Conservation (phyloP, 2,329 filamentous ascomycete genomes). For the Neonectria sp. region DNA sequence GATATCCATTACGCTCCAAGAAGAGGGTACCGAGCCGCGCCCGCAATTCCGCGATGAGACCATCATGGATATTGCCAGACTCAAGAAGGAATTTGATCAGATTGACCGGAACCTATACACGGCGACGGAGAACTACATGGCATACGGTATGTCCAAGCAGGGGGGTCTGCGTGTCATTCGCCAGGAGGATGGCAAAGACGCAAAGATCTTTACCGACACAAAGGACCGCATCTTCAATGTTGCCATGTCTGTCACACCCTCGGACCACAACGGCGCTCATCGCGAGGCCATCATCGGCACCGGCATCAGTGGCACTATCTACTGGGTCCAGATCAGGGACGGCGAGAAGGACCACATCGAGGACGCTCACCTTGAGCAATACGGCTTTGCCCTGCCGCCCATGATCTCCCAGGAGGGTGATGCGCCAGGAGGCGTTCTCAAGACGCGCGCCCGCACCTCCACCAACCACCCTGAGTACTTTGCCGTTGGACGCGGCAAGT, state of each 20-base stretch:
- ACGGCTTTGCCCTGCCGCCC: conserved; percentile 91
- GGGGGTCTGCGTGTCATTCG: conserved; percentile 94
- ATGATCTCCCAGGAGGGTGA: conserved; percentile 90
- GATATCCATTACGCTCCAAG: conserved; percentile 86
- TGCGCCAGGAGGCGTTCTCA: conserved; percentile 90
- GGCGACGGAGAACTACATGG: conserved; percentile 91
- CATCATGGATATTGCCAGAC: conserved; percentile 91
- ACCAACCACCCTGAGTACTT: conserved; percentile 94
- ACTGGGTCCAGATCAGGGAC: conserved; percentile 89
- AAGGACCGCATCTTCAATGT: conserved; percentile 97
- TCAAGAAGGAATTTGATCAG: conserved; percentile 99
- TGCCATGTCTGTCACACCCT: conserved; percentile 79
- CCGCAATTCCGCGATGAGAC: conserved; percentile 82
- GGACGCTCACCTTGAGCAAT: conserved; percentile 83
- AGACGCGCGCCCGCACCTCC: conserved; percentile 94
- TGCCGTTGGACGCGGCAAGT: conserved; percentile 94
- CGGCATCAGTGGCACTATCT: conserved; percentile 95
- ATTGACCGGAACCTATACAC: conserved; percentile 94
- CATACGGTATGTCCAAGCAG: conserved; percentile 94
- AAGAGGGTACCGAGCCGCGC: conserved; percentile 68
- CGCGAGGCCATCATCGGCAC: conserved; percentile 92
- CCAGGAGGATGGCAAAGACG: conserved; percentile 93
- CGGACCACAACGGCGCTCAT: conserved; percentile 69
- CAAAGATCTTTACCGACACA: conserved; percentile 91
- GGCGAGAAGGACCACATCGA: conserved; percentile 85